Evolutionary conservation across 2,329 filamentous ascomycete species (phyloP), one percentile per base, ranked within the genome.

Genomic region (Trichothecium roseum): DNA sequence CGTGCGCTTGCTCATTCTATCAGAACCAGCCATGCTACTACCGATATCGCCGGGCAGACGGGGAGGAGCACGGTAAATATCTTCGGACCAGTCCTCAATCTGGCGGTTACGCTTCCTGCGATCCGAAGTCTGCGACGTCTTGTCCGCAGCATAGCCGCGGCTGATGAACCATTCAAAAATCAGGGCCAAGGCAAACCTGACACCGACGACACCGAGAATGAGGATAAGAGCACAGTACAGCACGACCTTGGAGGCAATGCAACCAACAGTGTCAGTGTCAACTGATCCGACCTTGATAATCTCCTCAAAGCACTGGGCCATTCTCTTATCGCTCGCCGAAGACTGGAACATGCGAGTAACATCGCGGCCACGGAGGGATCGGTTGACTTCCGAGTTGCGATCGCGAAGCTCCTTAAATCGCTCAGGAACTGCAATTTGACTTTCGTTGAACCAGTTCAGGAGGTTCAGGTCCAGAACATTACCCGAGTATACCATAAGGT

Each of bases 11-110:
- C 72, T 86, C 37, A 66, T 69, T 35, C 83, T 74, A 43, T 89
- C 86, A 28, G 72, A 76, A 34, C 64, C 60, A 9, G 68, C 69
- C 40, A 77, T 72, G 34, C 74, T 79, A 50, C 75, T 81, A 39
- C 75, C 73, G 29, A 81, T 64, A 48, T 94, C 77, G 14, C 78
- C 91, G 4, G 81, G 74, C 43, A 95, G 69, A 45, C 87, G 83
- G 37, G 82, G 79, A 17, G 87, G 86, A 4, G 89, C 84, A 30
- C 87, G 83, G 59, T 98, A 96, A 49, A 98, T 98, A 52, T 98
- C 91, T 45, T 96, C 85, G 12, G 81, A 82, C 91, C 91, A 98
- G 50, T 95, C 89, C 57, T 98, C 91, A 45, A 98, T 98, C 62
- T 96, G 87, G 47, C 82, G 78, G 47, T 88, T 82, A 40, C 91